Conservation (phyloP, 2,329 filamentous ascomycete species). For the Helminthosporium solani region DNA sequence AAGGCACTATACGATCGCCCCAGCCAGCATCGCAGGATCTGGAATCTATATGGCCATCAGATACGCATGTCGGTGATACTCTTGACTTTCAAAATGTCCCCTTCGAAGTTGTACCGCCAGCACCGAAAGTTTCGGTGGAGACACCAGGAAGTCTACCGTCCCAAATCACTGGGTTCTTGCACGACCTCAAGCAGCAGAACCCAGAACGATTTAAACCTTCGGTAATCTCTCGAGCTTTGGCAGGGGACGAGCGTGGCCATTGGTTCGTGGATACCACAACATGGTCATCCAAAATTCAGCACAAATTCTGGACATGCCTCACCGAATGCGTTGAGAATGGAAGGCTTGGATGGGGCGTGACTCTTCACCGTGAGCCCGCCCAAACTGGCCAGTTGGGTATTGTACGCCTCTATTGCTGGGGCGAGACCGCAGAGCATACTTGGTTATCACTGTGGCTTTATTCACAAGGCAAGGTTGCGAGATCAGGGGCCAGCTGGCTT, state of each 20-base stretch:
- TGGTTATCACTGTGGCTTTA: slow-evolving; percentile 75
- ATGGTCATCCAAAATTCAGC: slow-evolving; percentile 55
- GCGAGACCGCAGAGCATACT: slow-evolving; percentile 67
- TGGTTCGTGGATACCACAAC: slow-evolving; percentile 65
- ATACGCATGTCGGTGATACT: not conserved
- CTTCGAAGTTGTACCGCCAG: slow-evolving; percentile 26
- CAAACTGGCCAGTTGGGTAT: slow-evolving; percentile 31
- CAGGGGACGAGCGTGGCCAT: slow-evolving; percentile 70
- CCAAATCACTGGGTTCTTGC: slow-evolving; percentile 29
- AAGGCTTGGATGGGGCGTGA: slow-evolving; percentile 67
- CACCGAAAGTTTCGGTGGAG: slow-evolving; percentile 22
- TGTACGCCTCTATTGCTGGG: slow-evolving; percentile 76
- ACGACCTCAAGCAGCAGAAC: slow-evolving; percentile 29
- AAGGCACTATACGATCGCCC: not conserved
- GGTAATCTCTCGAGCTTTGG: slow-evolving; percentile 50
- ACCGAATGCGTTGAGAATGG: slow-evolving; percentile 60
- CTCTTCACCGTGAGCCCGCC: slow-evolving; percentile 47
- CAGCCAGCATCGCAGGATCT: not conserved
- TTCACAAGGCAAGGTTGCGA: slow-evolving; percentile 63
- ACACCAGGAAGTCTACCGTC: slow-evolving; percentile 23
- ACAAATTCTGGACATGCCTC: slow-evolving; percentile 63
- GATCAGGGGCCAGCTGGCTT: slow-evolving; percentile 63
- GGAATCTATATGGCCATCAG: not conserved
- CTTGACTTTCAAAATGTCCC: slow-evolving; percentile 26
- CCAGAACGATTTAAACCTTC: slow-evolving; percentile 36